Evolutionary conservation across 176 grass and related monocot species (phyloP), one percentile per base, ranked within the genome.

Genomic region (Oryza punctata): DNA sequence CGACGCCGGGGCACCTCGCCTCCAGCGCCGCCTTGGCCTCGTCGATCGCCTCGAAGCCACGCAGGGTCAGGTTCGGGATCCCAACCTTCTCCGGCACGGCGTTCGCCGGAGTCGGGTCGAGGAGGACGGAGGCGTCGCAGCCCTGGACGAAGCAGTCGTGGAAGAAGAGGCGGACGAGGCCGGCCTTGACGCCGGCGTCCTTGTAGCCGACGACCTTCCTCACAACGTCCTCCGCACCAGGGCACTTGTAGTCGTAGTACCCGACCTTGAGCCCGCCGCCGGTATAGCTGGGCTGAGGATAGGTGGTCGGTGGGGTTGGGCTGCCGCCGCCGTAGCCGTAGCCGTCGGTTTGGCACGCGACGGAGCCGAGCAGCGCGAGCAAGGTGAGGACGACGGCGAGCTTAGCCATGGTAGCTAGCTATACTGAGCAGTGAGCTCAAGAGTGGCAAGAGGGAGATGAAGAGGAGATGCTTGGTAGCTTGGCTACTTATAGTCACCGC

Each of bases 71-170:
- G 72, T 89, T 92, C 0, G 73, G 67, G 15, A 26, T 9, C 19
- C 77, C 59, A 0, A 77, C n/a, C 63, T 84, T 92, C 83, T 92
- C 91, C 0, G 79, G 73, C 27, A 67, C 37, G 2, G 28, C 70
- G 70, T 49, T 89, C 2, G 18, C 29, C 26, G 3, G 16, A 1
- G 84, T 83, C 8, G 46, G 15, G 11, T 93, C 63, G 1, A 94
- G 76, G 14, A 94, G 54, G 1, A 94, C 82, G 2, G 92, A 94
- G 12, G 76, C 91, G 35, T 93, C 88, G 26, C 88, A 93, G 1
- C 91, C 91, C 88, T 23, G 2, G 47, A 91, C 77, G 68, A 91
- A 91, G 66, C 89, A 88, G 72, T 91, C 85, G 25, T 94, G 92
- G 87, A 94, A 94, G 74, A 87, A 85, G 7, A 94, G 5, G 4